These are phyloP conservation scores for Macadamia integrifolia DNA, from an alignment of 164 flowering plant species.

Conservation along the genomic window DNA sequence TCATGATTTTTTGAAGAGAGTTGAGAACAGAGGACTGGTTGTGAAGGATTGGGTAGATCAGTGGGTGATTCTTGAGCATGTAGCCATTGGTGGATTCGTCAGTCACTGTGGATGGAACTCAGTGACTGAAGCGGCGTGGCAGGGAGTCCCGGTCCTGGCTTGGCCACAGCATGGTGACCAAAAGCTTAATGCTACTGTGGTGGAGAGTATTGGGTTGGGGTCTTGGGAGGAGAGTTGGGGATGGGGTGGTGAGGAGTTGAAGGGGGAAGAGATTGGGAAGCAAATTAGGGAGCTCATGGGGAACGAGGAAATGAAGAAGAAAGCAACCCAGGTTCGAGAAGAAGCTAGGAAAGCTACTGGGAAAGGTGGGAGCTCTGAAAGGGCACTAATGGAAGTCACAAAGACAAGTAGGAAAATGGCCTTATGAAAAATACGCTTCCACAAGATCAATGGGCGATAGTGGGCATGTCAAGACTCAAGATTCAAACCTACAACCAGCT, in stretches of 20 bases:
- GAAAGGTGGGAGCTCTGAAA: slow-evolving; percentile 12
- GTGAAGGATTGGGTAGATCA: slow-evolving; percentile 32
- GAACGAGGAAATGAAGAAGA: slow-evolving; percentile 13
- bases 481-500: too few relatives aligned
- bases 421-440: too few relatives aligned
- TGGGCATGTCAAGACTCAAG: too few relatives aligned
- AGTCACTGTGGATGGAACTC: slow-evolving; percentile 42
- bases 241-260: slow-evolving; percentile 14
- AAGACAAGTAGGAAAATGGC: too few relatives aligned
- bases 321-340: slow-evolving; percentile 15
- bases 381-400: too few relatives aligned
- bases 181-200: slow-evolving; percentile 27
- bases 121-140: slow-evolving; percentile 26
- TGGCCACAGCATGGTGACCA: slow-evolving; percentile 35
- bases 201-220: slow-evolving; percentile 24
- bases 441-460: too few relatives aligned
- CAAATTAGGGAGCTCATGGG: slow-evolving; percentile 19
- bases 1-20: slow-evolving; percentile 14
- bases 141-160: slow-evolving; percentile 28
- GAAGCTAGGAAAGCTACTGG: slow-evolving; percentile 23
- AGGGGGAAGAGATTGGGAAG: slow-evolving; percentile 23
- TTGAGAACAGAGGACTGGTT: slow-evolving; percentile 19
- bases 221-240: slow-evolving; percentile 28
- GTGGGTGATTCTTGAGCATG: slow-evolving; percentile 19
- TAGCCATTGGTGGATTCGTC: slow-evolving; percentile 30